Conservation (phyloP, 345 rosid species). For the Brassica incana region DNA sequence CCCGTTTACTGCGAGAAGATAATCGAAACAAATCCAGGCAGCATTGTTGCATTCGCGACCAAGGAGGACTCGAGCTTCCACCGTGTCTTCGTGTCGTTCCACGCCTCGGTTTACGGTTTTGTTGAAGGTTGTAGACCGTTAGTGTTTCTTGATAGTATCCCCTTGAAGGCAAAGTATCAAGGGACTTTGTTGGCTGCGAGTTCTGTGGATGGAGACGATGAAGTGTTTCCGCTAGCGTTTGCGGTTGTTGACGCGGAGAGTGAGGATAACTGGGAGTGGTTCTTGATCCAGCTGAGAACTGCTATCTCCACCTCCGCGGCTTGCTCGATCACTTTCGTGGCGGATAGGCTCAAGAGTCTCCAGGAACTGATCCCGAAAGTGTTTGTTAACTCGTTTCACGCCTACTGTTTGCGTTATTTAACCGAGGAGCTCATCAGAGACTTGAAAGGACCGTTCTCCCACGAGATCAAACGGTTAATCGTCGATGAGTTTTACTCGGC, state of each 20-base stretch:
- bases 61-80: constrained; percentile 94
- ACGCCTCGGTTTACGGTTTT: constrained; percentile 79
- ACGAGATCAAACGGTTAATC: constrained; percentile 74
- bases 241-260: constrained; percentile 82
- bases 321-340: constrained; percentile 67
- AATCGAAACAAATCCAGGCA: constrained; percentile 82
- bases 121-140: constrained; percentile 84
- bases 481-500: constrained; percentile 77
- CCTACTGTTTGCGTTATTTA: constrained; percentile 68
- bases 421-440: constrained; percentile 70
- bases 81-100: constrained; percentile 80
- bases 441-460: constrained; percentile 89
- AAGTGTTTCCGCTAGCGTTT: constrained; percentile 81
- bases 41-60: constrained; percentile 72
- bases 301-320: constrained; percentile 51
- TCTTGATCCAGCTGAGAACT: constrained; percentile 70
- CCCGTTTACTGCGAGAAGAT: constrained; percentile 83
- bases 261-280: constrained; percentile 90
- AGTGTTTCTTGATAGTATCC: constrained; percentile 79
- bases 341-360: constrained; percentile 73
- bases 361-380: constrained; percentile 63
- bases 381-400: constrained; percentile 68
- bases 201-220: constrained; percentile 82
- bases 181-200: constrained; percentile 85
- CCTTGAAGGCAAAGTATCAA: constrained; percentile 86